These are phyloP conservation scores for Sinapis alba DNA, from an alignment of 441 rosid genomes.

Conservation along the genomic window DNA sequence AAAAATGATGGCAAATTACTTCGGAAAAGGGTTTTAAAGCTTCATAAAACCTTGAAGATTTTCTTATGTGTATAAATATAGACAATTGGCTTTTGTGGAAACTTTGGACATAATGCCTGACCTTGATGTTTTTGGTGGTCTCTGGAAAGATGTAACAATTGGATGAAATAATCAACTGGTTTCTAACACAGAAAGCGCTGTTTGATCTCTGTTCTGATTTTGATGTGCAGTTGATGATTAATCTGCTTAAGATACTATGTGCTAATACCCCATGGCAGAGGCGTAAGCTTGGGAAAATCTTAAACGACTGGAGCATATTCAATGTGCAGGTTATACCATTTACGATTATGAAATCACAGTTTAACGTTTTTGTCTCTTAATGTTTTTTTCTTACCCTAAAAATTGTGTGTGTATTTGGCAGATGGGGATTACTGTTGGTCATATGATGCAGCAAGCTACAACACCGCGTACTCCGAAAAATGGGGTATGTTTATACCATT, in stretches of 20 bases:
- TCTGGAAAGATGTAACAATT: conserved; percentile 8
- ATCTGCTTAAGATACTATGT: conserved; percentile 88
- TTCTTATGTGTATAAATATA: background rate
- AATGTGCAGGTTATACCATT: conserved; percentile 63
- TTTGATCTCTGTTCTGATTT: conserved; percentile 38
- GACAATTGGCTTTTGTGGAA: background rate
- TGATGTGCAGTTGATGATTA: conserved; percentile 78
- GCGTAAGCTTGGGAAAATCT: conserved; percentile 93
- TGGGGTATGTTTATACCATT: conserved; percentile 57
- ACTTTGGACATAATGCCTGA: conserved; percentile 10
- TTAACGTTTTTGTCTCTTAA: background rate
- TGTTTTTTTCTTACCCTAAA: conserved; percentile 5
- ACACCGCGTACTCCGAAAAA: conserved; percentile 45
- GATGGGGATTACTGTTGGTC: conserved; percentile 81
- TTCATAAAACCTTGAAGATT: background rate
- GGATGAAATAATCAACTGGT: conserved; percentile 7
- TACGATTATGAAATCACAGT: conserved; percentile 11
- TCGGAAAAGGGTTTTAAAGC: background rate
- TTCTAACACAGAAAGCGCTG: conserved; percentile 18
- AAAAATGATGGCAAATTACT: background rate
- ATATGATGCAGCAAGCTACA: conserved; percentile 63
- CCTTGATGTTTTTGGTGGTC: background rate
- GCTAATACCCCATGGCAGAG: conserved; percentile 99
- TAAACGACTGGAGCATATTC: conserved; percentile 94
- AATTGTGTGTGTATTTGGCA: conserved; percentile 40